These are phyloP conservation scores for Dentipellis sp. DNA, from an alignment of 768 basidiomycete species.

Conservation along the genomic window DNA sequence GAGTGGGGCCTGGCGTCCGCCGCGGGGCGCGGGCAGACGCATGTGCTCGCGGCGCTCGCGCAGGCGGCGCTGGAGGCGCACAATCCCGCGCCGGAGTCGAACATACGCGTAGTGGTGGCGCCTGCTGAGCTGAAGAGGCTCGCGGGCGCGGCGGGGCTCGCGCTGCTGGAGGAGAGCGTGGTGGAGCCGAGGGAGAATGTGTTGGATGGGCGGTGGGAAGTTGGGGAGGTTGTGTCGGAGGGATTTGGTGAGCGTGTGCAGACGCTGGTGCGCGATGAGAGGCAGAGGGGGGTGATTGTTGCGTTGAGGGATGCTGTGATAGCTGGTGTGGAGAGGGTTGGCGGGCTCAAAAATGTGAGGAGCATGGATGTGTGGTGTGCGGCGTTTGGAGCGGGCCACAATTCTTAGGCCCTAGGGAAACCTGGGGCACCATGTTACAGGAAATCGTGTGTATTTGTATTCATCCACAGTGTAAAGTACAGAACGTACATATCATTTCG, in stretches of 20 bases:
- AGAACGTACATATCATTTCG: no score
- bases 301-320: conserved; percentile 23
- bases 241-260: conserved; percentile 20
- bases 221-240: conserved; percentile 13
- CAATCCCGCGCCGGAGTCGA: conserved; percentile 20
- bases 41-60: conserved; percentile 27
- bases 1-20: conserved; percentile 25
- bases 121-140: conserved; percentile 22
- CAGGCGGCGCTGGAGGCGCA: conserved; percentile 27
- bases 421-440: no score
- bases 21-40: conserved; percentile 18
- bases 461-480: no score
- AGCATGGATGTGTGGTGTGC: conserved; percentile 27
- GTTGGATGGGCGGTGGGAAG: conserved; percentile 29
- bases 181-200: conserved; percentile 19
- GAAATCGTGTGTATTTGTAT: no score
- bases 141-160: conserved; percentile 18
- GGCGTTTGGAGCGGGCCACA: conserved; percentile 6
- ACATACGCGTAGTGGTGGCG: conserved; percentile 29
- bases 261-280: conserved; percentile 19
- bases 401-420: no score
- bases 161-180: conserved; percentile 14
- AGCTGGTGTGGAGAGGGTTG: conserved; percentile 5
- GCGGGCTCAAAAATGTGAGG: conserved; percentile 13
- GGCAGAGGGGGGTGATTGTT: conserved; percentile 23